phyloP scores from a whole-genome alignment of 2,329 filamentous ascomycete species.

The Ascocoryne sarcoides region DNA sequence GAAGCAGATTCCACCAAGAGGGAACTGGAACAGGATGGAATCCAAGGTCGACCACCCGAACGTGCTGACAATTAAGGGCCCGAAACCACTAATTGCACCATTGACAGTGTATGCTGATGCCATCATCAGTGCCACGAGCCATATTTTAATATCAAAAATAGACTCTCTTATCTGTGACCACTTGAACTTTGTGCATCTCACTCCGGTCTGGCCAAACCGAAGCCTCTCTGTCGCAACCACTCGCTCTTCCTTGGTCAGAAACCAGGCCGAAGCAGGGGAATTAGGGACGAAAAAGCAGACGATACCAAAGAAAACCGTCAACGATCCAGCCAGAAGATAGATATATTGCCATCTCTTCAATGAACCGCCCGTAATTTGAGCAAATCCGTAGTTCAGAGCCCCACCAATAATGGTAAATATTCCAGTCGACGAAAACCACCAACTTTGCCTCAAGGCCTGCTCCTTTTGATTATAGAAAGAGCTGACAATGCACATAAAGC shows the following conservation, averaged over 20 bases:
- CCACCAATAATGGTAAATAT: constrained; percentile 53
- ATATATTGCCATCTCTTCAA: constrained; percentile 62
- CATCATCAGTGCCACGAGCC: constrained; percentile 60
- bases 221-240: constrained; percentile 57
- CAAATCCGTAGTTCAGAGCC: constrained; percentile 58
- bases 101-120: constrained; percentile 63
- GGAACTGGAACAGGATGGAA: constrained; percentile 67
- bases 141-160: constrained; percentile 51
- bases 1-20: constrained; percentile 60
- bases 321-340: constrained; percentile 53
- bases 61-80: constrained; percentile 61
- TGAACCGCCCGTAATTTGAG: constrained; percentile 46
- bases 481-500: constrained; percentile 55
- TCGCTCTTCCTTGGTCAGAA: constrained; percentile 53
- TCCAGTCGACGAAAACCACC: constrained; percentile 53
- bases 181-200: constrained; percentile 54
- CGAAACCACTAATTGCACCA: constrained; percentile 62
- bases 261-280: constrained; percentile 60
- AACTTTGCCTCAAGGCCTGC: constrained; percentile 55
- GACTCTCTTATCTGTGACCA: constrained; percentile 48
- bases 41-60: constrained; percentile 58
- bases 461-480: constrained; percentile 58
- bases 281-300: constrained; percentile 58
- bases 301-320: constrained; percentile 57
- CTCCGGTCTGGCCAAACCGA: constrained; percentile 52